Base-by-base conservation (phyloP, 176 grass and related monocot species). In the Poa pratensis region DNA sequence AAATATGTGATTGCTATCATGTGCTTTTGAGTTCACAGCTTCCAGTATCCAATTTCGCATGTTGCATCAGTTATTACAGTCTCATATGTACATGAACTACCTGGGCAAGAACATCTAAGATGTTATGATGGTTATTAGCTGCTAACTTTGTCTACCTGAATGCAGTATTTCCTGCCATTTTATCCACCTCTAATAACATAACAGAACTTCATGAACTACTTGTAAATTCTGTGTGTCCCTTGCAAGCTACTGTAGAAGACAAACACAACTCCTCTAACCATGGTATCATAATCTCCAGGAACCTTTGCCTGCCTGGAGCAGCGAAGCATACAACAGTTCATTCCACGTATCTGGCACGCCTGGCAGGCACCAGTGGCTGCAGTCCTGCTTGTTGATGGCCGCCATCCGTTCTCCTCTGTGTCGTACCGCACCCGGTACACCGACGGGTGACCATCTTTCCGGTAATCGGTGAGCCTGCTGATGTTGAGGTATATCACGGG, bases 281-380 rank as follows among this genome's bases (percentile, higher is more conserved):
- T 51, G 51, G 18, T 79, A 39, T 84, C 77, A 88, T 54, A 88
- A 48, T 73, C 86, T 91, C 92, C 92, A 95, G 7, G 89, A 77
- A 16, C 95, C 95, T 79, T 88, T 91, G 53, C 95, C 90, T 80
- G 87, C 85, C 34, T 81, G 82, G 26, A 95, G 93, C 61, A 98
- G 85, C 13, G 93, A 93, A 11, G 89, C 89, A 58, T 95, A 98
- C 20, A 98, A 69, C 54, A 98, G 88, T 68, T 98, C 88, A 11
- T 98, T 98, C 93, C 95, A 98, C 2, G 91, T 90, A 81, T 98
- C 95, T 3, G 95, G 96, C 46, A 98, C 77, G 5, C 96, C 96
- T 11, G 91, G 96, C 58, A 96, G 79, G 75, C 96, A 98, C 96
- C 96, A 98, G 86, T 98, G 91, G 84, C 96, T 98, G 87, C 96